Conservation (phyloP, 352 stramenopile genomes). For the Aphanomyces invadans region DNA sequence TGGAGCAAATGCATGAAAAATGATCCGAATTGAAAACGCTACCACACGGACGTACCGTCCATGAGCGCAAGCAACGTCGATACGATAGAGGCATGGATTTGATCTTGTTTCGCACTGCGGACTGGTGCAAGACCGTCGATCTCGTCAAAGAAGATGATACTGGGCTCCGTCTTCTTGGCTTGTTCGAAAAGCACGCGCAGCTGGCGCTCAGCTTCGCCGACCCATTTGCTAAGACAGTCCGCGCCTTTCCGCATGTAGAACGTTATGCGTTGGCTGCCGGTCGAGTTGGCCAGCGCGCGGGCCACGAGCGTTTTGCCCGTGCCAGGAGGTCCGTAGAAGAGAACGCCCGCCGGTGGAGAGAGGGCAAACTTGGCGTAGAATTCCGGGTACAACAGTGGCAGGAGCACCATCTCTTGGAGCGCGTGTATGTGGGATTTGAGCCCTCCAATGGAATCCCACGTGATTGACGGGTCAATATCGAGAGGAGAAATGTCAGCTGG, state of each 20-base stretch:
- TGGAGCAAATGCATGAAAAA: no score
- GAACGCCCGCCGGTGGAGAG: slow-evolving; percentile 68
- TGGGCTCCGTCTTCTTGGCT: slow-evolving; percentile 81
- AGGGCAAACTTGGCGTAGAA: slow-evolving; percentile 88
- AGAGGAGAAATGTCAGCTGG: slow-evolving; percentile 76
- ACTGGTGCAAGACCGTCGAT: slow-evolving; percentile 89
- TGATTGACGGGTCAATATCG: slow-evolving; percentile 74
- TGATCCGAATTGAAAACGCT: no score
- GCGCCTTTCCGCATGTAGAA: slow-evolving; percentile 93
- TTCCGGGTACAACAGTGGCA: slow-evolving; percentile 89
- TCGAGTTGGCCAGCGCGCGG: slow-evolving; percentile 84
- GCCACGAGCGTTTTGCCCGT: slow-evolving; percentile 90
- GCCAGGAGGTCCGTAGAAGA: slow-evolving; percentile 88
- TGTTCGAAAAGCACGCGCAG: slow-evolving; percentile 89
- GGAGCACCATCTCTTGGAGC: slow-evolving; percentile 92
- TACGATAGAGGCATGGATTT: slow-evolving; percentile 91
- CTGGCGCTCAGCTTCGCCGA: slow-evolving; percentile 88
- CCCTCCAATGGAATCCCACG: slow-evolving; percentile 80
- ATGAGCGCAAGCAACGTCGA: slow-evolving; percentile 90
- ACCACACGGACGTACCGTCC: slow-evolving; percentile 62
- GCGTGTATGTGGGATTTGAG: slow-evolving; percentile 79
- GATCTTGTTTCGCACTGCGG: slow-evolving; percentile 88
- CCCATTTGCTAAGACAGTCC: slow-evolving; percentile 88
- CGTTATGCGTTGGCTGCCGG: slow-evolving; percentile 70
- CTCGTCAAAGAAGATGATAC: slow-evolving; percentile 95